Conservation (phyloP, 2,329 filamentous ascomycete species). For the Fusarium sp. region DNA sequence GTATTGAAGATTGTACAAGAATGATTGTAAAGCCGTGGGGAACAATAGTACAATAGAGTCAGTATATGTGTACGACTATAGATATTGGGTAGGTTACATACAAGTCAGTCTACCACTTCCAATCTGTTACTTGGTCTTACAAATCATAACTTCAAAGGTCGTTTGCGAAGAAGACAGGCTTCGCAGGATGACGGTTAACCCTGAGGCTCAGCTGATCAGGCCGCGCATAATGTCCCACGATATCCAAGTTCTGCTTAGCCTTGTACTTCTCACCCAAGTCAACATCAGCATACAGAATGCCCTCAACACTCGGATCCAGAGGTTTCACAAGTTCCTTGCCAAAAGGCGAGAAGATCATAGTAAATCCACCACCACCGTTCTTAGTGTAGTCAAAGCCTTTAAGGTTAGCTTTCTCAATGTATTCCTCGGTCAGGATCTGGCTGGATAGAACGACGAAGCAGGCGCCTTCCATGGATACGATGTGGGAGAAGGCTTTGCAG, state of each 20-base stretch:
- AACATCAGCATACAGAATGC: slow-evolving; percentile 53
- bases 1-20: no score
- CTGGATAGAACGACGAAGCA: slow-evolving; percentile 65
- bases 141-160: neutral
- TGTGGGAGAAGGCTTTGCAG: slow-evolving; percentile 55
- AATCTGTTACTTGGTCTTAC: neutral
- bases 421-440: slow-evolving; percentile 57
- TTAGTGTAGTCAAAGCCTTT: slow-evolving; percentile 47
- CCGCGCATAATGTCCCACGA: slow-evolving; percentile 49
- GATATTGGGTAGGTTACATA: no score
- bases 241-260: slow-evolving; percentile 51
- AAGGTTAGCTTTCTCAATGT: slow-evolving; percentile 42
- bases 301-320: slow-evolving; percentile 45
- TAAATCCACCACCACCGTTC: slow-evolving; percentile 39
- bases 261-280: slow-evolving; percentile 43
- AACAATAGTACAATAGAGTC: no score
- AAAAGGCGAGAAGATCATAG: slow-evolving; percentile 50
- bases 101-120: no score
- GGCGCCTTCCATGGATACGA: slow-evolving; percentile 66
- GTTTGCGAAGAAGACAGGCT: slow-evolving; percentile 12
- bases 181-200: slow-evolving; percentile 7
- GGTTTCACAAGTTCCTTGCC: slow-evolving; percentile 46
- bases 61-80: no score
- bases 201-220: slow-evolving; percentile 53
- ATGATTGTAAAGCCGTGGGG: no score